Evolutionary conservation across 768 basidiomycete genomes (phyloP), one percentile per base, ranked within the genome.

Genomic region (Rhodotorula diobovata): DNA sequence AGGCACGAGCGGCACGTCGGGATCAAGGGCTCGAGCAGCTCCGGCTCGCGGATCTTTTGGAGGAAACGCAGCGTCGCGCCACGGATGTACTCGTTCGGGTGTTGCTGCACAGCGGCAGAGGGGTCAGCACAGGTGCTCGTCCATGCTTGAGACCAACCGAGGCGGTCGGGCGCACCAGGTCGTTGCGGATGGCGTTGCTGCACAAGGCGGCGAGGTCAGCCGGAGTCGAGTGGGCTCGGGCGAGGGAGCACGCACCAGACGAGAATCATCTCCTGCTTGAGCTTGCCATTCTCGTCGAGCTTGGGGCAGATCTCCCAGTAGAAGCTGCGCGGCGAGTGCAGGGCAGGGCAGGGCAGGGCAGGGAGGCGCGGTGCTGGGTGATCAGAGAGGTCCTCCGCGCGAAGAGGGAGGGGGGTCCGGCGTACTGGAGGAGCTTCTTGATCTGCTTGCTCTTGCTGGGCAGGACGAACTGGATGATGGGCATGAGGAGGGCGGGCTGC

Each of bases 221-320:
- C 0, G 2, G 18, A 28, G 4, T 20, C 35, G 25, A 2, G 28
- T 15, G 12, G 23, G 37, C 20, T 48, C 2, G 35, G 32, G 81
- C 94, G 92, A 28, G 8, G 7, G 41, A 9, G 12, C 2, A 45
- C 41, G 25, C 39, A 59, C 58, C 94, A 93, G 43, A 98, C 95
- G 63, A 98, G 86, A 79, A 97, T 98, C 95, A 98, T 98, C 83
- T 99, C 95, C 82, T 98, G 96, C 85, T 95, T 97, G 76, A 98
- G 82, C 82, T 97, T 98, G 61, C 95, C 95, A 74, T 87, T 88
- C 78, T 98, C 95, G 77, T 98, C 95, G 73, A 94, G 89, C 81
- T 97, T 97, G 16, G 95, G 95, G 82, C 94, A 98, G 32, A 98
- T 90, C 82, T 98, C 91, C 91, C 91, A 93, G 80, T 94, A 93